Percentiles rank a stretch among this genome's conserved stretches.
Conservation (phyloP, 1,284 basidiomycete species). For the Irpex sp. region DNA sequence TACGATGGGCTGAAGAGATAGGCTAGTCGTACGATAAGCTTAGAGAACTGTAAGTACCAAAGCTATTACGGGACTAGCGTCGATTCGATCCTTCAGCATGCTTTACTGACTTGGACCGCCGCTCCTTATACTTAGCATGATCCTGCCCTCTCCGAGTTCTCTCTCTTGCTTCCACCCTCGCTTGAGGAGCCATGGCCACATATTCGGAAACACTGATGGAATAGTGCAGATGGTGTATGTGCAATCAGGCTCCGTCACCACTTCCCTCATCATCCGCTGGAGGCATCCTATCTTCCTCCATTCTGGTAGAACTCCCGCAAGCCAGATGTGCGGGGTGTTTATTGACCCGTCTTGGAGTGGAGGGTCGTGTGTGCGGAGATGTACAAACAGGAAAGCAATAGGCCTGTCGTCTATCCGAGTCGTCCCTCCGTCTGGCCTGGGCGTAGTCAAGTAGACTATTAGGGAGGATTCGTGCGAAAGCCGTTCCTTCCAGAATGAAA, state of each 20-base stretch:
- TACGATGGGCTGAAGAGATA: slow-evolving; percentile 62
- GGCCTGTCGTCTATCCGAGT: slow-evolving; percentile 2
- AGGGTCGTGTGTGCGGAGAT: slow-evolving; percentile 17
- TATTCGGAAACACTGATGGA: slow-evolving; percentile 21
- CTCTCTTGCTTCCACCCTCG: slow-evolving; percentile 23
- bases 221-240: slow-evolving; percentile 24
- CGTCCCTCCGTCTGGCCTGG: background rate
- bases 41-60: too few relatives aligned
- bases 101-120: background rate
- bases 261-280: slow-evolving; percentile 18
- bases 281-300: slow-evolving; percentile 21
- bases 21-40: slow-evolving; percentile 9
- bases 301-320: slow-evolving; percentile 22
- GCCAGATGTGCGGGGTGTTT: slow-evolving; percentile 23
- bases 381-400: slow-evolving; percentile 23
- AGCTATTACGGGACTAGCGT: too few relatives aligned
- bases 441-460: slow-evolving; percentile 20
- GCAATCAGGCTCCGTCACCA: slow-evolving; percentile 2
- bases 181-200: slow-evolving; percentile 26
- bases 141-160: slow-evolving; percentile 20
- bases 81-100: background rate
- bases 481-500: slow-evolving; percentile 19
- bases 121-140: slow-evolving; percentile 18
- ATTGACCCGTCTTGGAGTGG: slow-evolving; percentile 17
- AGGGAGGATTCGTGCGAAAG: slow-evolving; percentile 17